Percentiles rank a stretch among this genome's conserved stretches.
Conservation (phyloP, 2,329 filamentous ascomycete genomes). For the Coleophoma cylindrospora region DNA sequence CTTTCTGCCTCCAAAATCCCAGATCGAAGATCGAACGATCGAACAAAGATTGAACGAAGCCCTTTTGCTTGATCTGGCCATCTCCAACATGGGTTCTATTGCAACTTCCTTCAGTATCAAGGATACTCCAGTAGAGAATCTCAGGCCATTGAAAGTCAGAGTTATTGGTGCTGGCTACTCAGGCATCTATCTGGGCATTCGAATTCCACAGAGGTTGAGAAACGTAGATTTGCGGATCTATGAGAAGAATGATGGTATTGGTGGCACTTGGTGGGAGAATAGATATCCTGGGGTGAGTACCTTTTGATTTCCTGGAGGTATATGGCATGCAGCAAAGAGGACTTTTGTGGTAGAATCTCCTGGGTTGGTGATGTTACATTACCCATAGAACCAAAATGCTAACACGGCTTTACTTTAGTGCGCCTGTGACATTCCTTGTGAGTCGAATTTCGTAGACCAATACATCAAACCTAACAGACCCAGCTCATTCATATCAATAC, state of each 20-base stretch:
- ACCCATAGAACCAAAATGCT: too few species aligned
- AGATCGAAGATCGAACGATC: too few species aligned
- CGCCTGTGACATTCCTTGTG: not conserved
- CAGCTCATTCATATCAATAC: conserved; percentile 48
- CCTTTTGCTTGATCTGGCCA: too few species aligned
- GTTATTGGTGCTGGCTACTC: conserved; percentile 28
- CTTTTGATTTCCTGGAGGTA: conserved; percentile 29
- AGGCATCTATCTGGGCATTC: conserved; percentile 25
- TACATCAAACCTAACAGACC: conserved; percentile 11
- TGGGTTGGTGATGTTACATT: too few species aligned
- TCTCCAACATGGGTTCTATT: not conserved
- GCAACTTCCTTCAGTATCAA: conserved; percentile 14
- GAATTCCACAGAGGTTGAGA: conserved; percentile 22
- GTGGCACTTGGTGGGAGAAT: conserved; percentile 48
- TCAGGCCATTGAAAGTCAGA: conserved; percentile 20
- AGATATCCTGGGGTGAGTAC: conserved; percentile 21
- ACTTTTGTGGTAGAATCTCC: too few species aligned
- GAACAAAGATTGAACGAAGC: too few species aligned
- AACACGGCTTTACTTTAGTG: not conserved
- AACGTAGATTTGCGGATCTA: conserved; percentile 35
- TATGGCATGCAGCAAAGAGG: too few species aligned
- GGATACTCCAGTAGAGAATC: conserved; percentile 20
- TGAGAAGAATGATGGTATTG: conserved; percentile 43
- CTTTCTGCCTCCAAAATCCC: too few species aligned
- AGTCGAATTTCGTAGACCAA: not conserved